Percentiles rank a stretch among this genome's conserved stretches.
Evolutionary conservation across 108 stramenopile species (phyloP).

Genomic region (Cyclostephanos invisitatus): DNA sequence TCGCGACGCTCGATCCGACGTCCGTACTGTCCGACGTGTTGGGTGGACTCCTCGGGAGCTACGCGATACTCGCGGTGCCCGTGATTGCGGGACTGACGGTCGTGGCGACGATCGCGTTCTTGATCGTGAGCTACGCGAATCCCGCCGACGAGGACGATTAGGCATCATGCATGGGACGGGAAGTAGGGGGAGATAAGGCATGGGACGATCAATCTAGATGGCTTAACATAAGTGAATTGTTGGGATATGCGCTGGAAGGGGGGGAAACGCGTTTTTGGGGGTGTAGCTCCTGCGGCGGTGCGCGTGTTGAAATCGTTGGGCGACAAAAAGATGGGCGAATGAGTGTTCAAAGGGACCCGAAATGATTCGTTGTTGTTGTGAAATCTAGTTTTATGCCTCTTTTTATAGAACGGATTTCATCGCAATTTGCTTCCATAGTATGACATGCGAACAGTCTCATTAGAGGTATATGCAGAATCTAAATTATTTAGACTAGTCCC

Average conservation of each 20-base stretch:
- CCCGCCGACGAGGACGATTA: slow-evolving; percentile 67
- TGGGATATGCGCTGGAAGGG: too few relatives aligned
- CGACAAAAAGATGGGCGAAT: neutral
- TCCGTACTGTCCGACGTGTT: slow-evolving; percentile 66
- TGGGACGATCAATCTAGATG: neutral
- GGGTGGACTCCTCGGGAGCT: slow-evolving; percentile 63
- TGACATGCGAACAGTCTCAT: too few relatives aligned
- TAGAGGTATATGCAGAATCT: too few relatives aligned
- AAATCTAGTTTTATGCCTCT: too few relatives aligned
- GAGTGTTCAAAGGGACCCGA: neutral
- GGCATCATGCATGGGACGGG: neutral
- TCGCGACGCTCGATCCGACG: slow-evolving; percentile 77
- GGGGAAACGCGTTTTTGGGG: too few relatives aligned
- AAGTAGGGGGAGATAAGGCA: neutral
- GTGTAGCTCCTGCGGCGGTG: too few relatives aligned
- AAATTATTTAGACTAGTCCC: too few relatives aligned
- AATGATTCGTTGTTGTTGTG: neutral
- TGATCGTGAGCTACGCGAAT: slow-evolving; percentile 77
- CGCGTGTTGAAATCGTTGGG: neutral
- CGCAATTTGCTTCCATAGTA: too few relatives aligned
- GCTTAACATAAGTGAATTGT: too few relatives aligned
- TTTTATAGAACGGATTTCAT: too few relatives aligned
- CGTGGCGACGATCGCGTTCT: slow-evolving; percentile 61
- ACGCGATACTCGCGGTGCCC: slow-evolving; percentile 71
- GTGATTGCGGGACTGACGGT: slow-evolving; percentile 75